Base-by-base conservation (phyloP, 768 basidiomycete genomes). In the Boletus rufocinnamomeus region DNA sequence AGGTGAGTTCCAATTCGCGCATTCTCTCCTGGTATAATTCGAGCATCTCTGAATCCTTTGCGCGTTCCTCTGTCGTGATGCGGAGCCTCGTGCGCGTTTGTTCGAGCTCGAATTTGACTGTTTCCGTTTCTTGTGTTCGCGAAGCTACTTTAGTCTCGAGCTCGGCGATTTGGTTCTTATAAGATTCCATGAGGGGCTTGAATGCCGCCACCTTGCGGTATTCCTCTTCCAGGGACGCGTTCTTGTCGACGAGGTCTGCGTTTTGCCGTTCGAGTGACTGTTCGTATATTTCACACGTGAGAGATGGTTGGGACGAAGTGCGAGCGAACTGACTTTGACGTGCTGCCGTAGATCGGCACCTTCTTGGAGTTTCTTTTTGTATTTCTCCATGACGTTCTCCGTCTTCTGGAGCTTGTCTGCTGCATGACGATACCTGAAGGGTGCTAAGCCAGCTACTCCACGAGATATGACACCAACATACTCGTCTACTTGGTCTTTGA, bases 351-450 rank as follows among this genome's bases (percentile, higher is more conserved):
- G 78, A 62, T 96, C 93, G 16, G 91, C 93, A 5, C 90, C 86
- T 71, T 98, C 97, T 66, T 98, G 96, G 1, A 98, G 82, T 75
- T 98, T 99, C 82, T 93, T 95, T 78, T 95, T 96, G 75, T 98
- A 95, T 73, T 98, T 99, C 75, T 98, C 95, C 84, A 97, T 92
- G 30, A 97, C 95, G 68, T 95, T 95, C 75, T 98, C 97, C 1
- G 88, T 90, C 79, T 98, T 98, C 66, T 91, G 88, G 43, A 95
- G 78, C 63, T 87, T 91, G 66, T 98, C 97, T 4, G 92, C 90
- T 6, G 93, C 89, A 75, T 98, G 95, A 6, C 89, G 88, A 67
- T 93, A 93, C 69, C 94, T 96, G 58, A 28, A 43, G 38, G 35
- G 45, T 1, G 8, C 48, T 48, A 53, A 58, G 48, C 35, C 19